Conservation (phyloP, 163 green algal genomes). For the Chlamydomonas reinhardtii region DNA sequence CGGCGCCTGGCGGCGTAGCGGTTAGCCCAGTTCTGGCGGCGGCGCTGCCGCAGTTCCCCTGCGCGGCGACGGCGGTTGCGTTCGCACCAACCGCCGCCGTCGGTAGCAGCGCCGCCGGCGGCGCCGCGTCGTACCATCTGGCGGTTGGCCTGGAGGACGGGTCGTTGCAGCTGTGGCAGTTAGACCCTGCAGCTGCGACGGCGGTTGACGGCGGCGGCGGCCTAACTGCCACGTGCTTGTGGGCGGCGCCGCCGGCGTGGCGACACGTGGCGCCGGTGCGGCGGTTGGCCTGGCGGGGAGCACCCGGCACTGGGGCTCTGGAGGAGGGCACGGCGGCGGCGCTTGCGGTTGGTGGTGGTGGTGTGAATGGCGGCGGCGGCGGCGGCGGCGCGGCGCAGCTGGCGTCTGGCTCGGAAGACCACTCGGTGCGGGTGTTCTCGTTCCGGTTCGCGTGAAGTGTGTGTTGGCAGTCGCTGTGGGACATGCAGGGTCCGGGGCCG, state of each 20-base stretch:
- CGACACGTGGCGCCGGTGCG: conserved; percentile 66
- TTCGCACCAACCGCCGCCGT: conserved; percentile 60
- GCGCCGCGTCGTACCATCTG: conserved; percentile 53
- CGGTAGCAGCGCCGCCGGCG: too few relatives aligned
- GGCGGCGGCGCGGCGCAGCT: conserved; percentile 45
- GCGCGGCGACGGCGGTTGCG: conserved; percentile 70
- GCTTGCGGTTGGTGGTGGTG: not conserved
- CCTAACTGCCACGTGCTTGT: conserved; percentile 41
- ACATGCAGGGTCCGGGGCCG: too few relatives aligned
- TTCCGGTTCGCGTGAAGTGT: not conserved
- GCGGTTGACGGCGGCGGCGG: not conserved
- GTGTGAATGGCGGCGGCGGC: too few relatives aligned
- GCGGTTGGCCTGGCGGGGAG: conserved; percentile 44
- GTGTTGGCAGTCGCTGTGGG: too few relatives aligned
- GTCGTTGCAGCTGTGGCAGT: conserved; percentile 68
- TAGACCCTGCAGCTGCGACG: conserved; percentile 4
- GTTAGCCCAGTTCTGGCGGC: not conserved
- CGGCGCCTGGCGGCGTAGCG: not conserved
- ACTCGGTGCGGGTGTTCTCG: conserved; percentile 70
- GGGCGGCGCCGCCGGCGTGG: conserved; percentile 30
- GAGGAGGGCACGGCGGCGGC: conserved; percentile 33
- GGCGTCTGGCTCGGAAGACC: conserved; percentile 75
- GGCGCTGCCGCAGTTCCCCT: conserved; percentile 61
- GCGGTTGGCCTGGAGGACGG: conserved; percentile 81
- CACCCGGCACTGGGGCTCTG: conserved; percentile 35